Base-by-base conservation (phyloP, 495 filamentous ascomycete genomes). In the Penicillium herquei region DNA sequence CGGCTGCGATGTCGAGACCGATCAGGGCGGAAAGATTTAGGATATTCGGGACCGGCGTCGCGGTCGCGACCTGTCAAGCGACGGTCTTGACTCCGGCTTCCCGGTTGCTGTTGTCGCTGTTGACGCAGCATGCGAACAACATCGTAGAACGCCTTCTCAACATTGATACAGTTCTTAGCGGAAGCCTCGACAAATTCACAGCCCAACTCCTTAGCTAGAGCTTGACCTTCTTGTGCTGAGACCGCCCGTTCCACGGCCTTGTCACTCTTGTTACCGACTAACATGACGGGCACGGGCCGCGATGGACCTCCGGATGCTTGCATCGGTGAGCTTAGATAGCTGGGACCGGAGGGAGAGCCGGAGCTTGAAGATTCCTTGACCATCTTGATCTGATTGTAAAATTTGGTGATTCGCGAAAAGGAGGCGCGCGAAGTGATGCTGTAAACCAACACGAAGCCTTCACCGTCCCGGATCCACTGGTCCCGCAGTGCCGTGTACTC, bases 111-210 rank as follows among this genome's bases (percentile, higher is more conserved):
- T 70, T 90, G 85, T 59, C 89, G 83, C 70, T 96, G 92, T 56
- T 86, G 82, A 55, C 93, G 85, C 52, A 98, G 76, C 64, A 92
- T 88, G 53, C 95, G 81, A 18, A 98, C 94, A 11, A 98, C 95
- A 63, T 98, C 94, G 73, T 96, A 97, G 68, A 98, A 98, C 3
- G 94, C 95, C 78, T 93, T 96, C 68, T 98, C 94, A 26, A 98
- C 94, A 65, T 98, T 98, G 77, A 97, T 90, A 78, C 94, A 97
- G 66, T 96, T 96, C 78, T 98, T 97, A n/a, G 94, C 94, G 12
- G 93, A 97, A 6, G 94, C 94, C 71, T 98, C 94, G 54, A 98
- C 92, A 64, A 98, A 98, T 56, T 98, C 94, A 72, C 94, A 98
- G 48, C 90, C 90, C 35, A 98, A 78, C 66, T 96, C 90, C 66